Evolutionary conservation across 371 early-diverging fungal species (phyloP).

Genomic region (Mortierella sp.): DNA sequence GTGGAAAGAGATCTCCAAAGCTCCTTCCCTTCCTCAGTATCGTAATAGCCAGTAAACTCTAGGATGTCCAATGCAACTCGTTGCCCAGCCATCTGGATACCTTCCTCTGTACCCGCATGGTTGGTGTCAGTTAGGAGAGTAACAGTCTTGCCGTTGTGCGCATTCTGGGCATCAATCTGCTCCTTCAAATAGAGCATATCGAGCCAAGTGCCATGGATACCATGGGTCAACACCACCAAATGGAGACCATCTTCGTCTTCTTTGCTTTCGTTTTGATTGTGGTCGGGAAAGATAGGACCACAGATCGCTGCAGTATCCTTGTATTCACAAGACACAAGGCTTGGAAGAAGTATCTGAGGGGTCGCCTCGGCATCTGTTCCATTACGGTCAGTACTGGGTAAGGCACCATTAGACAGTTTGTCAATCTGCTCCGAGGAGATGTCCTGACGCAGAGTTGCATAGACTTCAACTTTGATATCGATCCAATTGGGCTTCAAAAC

Average conservation of each 20-base stretch:
- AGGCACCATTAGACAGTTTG: not conserved
- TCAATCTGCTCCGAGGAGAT: not conserved
- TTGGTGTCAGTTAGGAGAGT: conserved; percentile 56
- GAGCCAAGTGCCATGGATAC: conserved; percentile 56
- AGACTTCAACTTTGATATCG: conserved; percentile 42
- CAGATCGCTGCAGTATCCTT: conserved; percentile 47
- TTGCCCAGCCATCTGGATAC: conserved; percentile 58
- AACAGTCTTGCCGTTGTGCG: conserved; percentile 30
- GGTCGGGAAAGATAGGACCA: conserved; percentile 29
- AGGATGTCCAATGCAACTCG: conserved; percentile 54
- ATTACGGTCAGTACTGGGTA: not conserved
- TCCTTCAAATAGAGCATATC: conserved; percentile 60
- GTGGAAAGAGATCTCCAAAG: conserved; percentile 9
- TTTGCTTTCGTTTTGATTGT: not conserved
- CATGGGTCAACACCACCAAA: conserved; percentile 57
- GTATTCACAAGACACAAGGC: conserved; percentile 35
- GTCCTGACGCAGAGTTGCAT: conserved; percentile 12
- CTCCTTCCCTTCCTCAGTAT: conserved; percentile 37
- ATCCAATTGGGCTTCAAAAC: conserved; percentile 42
- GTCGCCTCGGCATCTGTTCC: conserved; percentile 9
- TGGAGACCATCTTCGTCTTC: conserved; percentile 36
- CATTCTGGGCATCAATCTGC: conserved; percentile 50
- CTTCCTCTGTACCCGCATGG: conserved; percentile 57
- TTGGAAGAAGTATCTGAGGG: conserved; percentile 31
- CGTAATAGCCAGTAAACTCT: conserved; percentile 44